These are phyloP conservation scores for Amylostereum chailletii DNA, from an alignment of 1,284 basidiomycete species.

Conservation along the genomic window DNA sequence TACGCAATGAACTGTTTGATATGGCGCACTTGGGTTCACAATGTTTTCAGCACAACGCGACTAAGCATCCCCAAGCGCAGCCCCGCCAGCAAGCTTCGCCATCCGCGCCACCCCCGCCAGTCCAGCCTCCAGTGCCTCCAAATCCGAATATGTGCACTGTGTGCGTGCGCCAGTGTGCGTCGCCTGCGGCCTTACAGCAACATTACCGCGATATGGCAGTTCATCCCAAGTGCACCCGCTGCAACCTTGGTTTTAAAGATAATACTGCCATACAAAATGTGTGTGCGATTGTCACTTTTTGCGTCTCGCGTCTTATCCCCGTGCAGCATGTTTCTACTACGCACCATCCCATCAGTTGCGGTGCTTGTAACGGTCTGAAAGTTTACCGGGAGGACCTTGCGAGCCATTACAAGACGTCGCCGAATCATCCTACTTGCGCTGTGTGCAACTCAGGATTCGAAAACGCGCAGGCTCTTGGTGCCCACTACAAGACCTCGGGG, in stretches of 20 bases:
- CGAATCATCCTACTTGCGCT: not conserved
- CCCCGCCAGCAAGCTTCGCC: not conserved
- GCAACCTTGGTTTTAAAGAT: slow-evolving; percentile 11
- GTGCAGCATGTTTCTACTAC: slow-evolving; percentile 7
- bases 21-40: not conserved
- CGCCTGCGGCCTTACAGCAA: slow-evolving; percentile 5
- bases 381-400: slow-evolving; percentile 2
- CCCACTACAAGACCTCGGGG: slow-evolving; percentile 10
- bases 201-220: slow-evolving; percentile 10
- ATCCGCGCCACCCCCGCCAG: not conserved
- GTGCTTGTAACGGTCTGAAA: not conserved
- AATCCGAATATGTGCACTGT: not conserved
- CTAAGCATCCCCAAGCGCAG: no score
- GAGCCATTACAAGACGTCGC: slow-evolving; percentile 11
- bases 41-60: not conserved
- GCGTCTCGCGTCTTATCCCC: no score
- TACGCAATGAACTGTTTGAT: not conserved
- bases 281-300: not conserved
- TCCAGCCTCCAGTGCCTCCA: not conserved
- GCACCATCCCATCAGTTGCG: slow-evolving; percentile 6
- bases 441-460: not conserved
- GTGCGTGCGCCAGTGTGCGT: slow-evolving; percentile 4
- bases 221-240: slow-evolving; percentile 11
- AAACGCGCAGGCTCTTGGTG: slow-evolving; percentile 5
- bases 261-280: slow-evolving; percentile 4